Conservation (phyloP, 2,329 filamentous ascomycete species). For the Raffaelea albimanens region DNA sequence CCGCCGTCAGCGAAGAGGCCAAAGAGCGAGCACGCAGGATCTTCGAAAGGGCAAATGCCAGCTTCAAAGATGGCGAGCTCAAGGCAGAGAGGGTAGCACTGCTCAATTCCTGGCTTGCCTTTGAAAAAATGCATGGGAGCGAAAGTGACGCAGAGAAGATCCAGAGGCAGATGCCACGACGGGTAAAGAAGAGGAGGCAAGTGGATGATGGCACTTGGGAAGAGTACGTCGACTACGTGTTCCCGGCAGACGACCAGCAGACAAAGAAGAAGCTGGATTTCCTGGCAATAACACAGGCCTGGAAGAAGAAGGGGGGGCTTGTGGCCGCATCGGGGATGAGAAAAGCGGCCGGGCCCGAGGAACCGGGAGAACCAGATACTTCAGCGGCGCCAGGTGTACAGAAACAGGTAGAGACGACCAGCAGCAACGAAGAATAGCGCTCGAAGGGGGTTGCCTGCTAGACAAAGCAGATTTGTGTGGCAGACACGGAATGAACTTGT, state of each 20-base stretch:
- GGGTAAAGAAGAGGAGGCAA: constrained; percentile 85
- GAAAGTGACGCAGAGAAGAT: constrained; percentile 69
- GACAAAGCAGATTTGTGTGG: too few species aligned
- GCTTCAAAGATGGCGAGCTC: constrained; percentile 81
- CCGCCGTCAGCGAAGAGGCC: constrained; percentile 65
- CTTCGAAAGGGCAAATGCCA: constrained; percentile 76
- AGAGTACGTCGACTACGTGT: constrained; percentile 95
- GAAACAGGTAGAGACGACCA: too few species aligned
- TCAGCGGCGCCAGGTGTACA: too few species aligned
- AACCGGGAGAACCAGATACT: too few species aligned
- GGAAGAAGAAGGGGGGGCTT: constrained; percentile 55
- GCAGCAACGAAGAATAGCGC: too few species aligned
- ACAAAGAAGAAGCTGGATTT: constrained; percentile 75
- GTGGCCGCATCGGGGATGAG: not conserved
- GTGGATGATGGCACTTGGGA: constrained; percentile 89
- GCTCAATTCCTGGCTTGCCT: constrained; percentile 85
- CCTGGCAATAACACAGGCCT: constrained; percentile 75
- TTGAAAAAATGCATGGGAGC: constrained; percentile 78
- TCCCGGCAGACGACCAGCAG: constrained; percentile 88
- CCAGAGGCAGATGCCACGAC: constrained; percentile 86
- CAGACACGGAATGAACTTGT: too few species aligned
- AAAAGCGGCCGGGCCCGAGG: too few species aligned
- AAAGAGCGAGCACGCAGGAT: constrained; percentile 73
- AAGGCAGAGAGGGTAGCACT: constrained; percentile 91
- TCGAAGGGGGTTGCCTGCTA: too few species aligned